phyloP scores from a whole-genome alignment of 257 asterid species.

The Cruciata laevipes region DNA sequence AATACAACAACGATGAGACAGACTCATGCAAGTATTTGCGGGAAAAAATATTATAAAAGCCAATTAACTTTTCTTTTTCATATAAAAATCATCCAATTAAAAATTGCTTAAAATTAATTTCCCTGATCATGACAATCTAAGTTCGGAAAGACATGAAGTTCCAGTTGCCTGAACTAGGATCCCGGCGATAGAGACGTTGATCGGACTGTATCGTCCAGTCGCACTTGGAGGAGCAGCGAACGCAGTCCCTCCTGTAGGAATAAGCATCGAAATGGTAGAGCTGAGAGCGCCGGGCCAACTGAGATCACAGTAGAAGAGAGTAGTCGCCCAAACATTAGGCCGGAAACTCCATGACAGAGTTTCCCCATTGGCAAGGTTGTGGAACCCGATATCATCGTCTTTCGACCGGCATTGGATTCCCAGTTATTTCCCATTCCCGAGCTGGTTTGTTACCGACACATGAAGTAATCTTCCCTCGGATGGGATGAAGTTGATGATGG shows the following conservation, averaged over 20 bases:
- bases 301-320: slow-evolving; percentile 16
- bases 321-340: background rate
- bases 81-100: no score
- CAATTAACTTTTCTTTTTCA: no score
- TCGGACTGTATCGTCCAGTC: slow-evolving; percentile 1
- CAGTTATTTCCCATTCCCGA: background rate
- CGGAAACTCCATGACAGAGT: background rate
- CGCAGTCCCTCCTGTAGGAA: background rate
- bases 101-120: no score
- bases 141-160: background rate
- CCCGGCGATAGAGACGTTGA: background rate
- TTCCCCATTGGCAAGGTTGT: background rate
- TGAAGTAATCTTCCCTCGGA: background rate
- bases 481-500: slow-evolving; percentile 1
- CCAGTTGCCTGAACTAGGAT: background rate
- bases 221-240: background rate
- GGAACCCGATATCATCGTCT: slow-evolving; percentile 11
- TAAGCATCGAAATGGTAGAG: slow-evolving; percentile 8
- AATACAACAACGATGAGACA: no score
- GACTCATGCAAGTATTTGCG: no score
- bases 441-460: slow-evolving; percentile 2
- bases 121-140: no score
- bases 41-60: no score
- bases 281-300: background rate
- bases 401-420: slow-evolving; percentile 8